Evolutionary conservation across 2,329 filamentous ascomycete species (phyloP), one percentile per base, ranked within the genome.

Genomic region (Chalaropsis ovoidea): DNA sequence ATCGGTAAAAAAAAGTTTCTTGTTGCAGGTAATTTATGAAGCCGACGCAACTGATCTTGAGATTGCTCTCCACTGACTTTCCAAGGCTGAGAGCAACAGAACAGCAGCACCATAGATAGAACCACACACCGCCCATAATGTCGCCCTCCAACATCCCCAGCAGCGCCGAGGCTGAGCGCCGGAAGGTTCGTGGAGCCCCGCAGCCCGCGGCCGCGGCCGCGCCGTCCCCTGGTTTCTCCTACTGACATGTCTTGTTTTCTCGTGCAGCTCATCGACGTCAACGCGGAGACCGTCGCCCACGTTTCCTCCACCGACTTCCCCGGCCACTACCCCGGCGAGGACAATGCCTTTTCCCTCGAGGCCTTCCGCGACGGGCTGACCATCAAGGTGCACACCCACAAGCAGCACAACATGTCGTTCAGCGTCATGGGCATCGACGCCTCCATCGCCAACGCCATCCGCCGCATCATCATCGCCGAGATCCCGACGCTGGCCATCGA

Each of bases 401-500:
- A 88, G 61, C 82, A 82, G 67, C 82, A 85, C 73, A 86, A 96
- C 72, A 80, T 90, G 54, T 87, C 87, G 65, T 99, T 99, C 79
- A 96, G 92, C 42, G 85, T 99, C 69, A 82, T 96, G 71, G 92
- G 93, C 70, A 78, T 96, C 71, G 94, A 99, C 74, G 91, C 94
- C 72, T 87, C 90, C 65, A 86, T 99, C 74, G 90, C 94, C 73
- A 99, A 99, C 75, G 94, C 95, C 73, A 96, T 97, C 80, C 91
- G 94, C 68, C 90, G 94, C 71, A 97, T 97, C 72, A 82, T 97
- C 72, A 88, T 99, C 75, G 84, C 93, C 70, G 95, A 99, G 79
- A 89, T 99, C 64, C 91, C 93, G 19, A 94, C 91, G 1, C 82
- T 99, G 58, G 94, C 95, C 70, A 92, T 99, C 72, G 94, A 99